Base-by-base conservation (phyloP, 1,284 basidiomycete genomes). In the Porodaedalea pini region DNA sequence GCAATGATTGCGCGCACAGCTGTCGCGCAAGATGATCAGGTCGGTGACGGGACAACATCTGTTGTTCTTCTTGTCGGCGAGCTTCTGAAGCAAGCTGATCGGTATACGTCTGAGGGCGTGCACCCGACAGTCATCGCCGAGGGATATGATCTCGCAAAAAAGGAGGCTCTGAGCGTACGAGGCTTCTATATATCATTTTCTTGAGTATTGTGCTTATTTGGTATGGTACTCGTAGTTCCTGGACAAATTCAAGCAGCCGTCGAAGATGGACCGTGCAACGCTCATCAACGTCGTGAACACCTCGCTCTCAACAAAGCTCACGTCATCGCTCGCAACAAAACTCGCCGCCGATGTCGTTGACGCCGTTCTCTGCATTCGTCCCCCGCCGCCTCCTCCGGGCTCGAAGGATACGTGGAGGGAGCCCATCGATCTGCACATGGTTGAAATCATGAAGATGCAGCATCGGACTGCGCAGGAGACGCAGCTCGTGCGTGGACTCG, bases 401-500 rank as follows among this genome's bases (percentile, higher is more conserved):
- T 67, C 80, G 19, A 75, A 77, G 77, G 84, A 86, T 64, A 82
- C 86, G 66, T 88, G 82, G 77, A 80, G 80, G 55, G 86, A 93
- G 66, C 94, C 95, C 47, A 97, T 99, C 69, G 97, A 99, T 76
- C 77, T 99, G 62, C 96, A 99, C 77, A 99, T 99, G 97, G 81
- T 99, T 57, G 97, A 99, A 75, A 88, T 99, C 66, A 99, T 99
- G 96, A 99, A 99, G 80, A 99, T 99, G 97, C 96, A 98, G 73
- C 97, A 99, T 78, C 89, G 94, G 69, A 95, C 90, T 53, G 94
- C 97, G 59, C 94, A 93, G 44, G 97, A 99, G 74, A 99, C 97
- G n/a, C 91, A 97, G 71, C 85, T 99, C 51, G 79, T 99, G 66
- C 89, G 92, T 65, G 97, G 97, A 53, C 80, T 99, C 57, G 97